Percentiles rank a stretch among this genome's conserved stretches.
Conservation (phyloP, 805 yeast genomes). For the Lachancea waltii region DNA sequence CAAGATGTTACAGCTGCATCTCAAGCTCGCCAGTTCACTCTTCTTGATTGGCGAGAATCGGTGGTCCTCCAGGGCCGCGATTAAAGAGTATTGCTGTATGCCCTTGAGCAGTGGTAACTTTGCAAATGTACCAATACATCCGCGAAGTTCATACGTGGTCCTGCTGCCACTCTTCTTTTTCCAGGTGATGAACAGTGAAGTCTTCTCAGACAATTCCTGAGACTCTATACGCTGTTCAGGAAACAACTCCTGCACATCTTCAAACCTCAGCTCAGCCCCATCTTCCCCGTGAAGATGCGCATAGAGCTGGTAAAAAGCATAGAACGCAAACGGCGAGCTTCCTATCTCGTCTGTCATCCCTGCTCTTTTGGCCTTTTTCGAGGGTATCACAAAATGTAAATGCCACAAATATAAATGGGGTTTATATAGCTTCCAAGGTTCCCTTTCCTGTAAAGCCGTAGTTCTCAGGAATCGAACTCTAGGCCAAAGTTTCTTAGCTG, state of each 20-base stretch:
- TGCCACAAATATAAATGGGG: not conserved
- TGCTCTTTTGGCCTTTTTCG: too few relatives aligned
- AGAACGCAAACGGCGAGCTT: conserved; percentile 29
- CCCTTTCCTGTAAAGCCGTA: too few relatives aligned
- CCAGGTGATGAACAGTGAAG: conserved; percentile 89
- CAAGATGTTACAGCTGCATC: conserved; percentile 32
- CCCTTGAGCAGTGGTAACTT: conserved; percentile 50
- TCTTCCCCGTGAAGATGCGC: conserved; percentile 11
- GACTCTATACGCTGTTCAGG: conserved; percentile 10
- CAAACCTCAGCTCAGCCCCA: conserved; percentile 7
- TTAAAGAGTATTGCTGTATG: conserved; percentile 52
- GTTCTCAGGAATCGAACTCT: too few relatives aligned
- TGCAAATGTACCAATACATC: conserved; percentile 90
- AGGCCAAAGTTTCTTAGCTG: too few relatives aligned
- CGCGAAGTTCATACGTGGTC: conserved; percentile 45
- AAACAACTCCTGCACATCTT: conserved; percentile 16
- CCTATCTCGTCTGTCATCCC: conserved; percentile 6
- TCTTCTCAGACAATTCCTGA: conserved; percentile 18
- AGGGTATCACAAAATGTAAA: not conserved
- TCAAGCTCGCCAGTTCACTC: conserved; percentile 48
- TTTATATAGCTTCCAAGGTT: too few relatives aligned
- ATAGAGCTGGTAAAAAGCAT: conserved; percentile 30
- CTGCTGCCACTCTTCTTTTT: conserved; percentile 32
- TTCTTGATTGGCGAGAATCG: conserved; percentile 61
- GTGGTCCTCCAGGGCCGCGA: conserved; percentile 71